Evolutionary conservation across 805 yeast species (phyloP).

Genomic region (Saccharomycopsis oosterbeekiorum): DNA sequence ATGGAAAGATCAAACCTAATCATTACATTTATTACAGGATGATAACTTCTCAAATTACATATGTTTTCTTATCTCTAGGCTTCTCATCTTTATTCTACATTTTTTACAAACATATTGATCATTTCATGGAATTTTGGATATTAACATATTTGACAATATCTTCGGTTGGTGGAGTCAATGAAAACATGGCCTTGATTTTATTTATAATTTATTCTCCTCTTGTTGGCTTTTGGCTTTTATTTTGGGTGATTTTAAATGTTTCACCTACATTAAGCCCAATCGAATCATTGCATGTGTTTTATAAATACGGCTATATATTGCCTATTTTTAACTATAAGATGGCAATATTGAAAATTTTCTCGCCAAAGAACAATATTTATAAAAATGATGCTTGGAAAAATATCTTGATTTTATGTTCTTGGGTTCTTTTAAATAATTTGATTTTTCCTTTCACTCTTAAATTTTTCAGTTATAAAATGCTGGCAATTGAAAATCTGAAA

Average conservation of each 20-base stretch:
- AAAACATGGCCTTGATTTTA: conserved; percentile 41
- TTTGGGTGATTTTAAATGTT: conserved; percentile 41
- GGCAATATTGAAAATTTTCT: conserved; percentile 31
- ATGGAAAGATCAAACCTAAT: conserved; percentile 28
- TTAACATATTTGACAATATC: conserved; percentile 48
- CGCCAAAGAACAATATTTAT: not conserved
- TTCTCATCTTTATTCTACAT: conserved; percentile 35
- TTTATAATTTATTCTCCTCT: conserved; percentile 48
- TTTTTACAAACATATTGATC: conserved; percentile 48
- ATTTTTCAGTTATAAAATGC: conserved; percentile 31
- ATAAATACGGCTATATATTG: conserved; percentile 54
- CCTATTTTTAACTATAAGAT: conserved; percentile 65
- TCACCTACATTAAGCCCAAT: conserved; percentile 54
- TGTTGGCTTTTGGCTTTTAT: conserved; percentile 35
- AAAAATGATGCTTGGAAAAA: conserved; percentile 38
- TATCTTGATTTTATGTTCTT: conserved; percentile 47
- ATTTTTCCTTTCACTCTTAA: conserved; percentile 37
- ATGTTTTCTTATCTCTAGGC: conserved; percentile 43
- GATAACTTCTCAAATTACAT: conserved; percentile 36
- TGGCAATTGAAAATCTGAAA: not conserved
- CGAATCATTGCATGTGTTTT: conserved; percentile 23
- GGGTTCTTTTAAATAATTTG: conserved; percentile 45
- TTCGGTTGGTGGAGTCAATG: conserved; percentile 61
- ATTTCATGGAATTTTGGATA: conserved; percentile 63
- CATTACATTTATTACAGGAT: conserved; percentile 42